These are phyloP conservation scores for Porodaedalea pini DNA, from an alignment of 1,284 basidiomycete species.

Conservation along the genomic window DNA sequence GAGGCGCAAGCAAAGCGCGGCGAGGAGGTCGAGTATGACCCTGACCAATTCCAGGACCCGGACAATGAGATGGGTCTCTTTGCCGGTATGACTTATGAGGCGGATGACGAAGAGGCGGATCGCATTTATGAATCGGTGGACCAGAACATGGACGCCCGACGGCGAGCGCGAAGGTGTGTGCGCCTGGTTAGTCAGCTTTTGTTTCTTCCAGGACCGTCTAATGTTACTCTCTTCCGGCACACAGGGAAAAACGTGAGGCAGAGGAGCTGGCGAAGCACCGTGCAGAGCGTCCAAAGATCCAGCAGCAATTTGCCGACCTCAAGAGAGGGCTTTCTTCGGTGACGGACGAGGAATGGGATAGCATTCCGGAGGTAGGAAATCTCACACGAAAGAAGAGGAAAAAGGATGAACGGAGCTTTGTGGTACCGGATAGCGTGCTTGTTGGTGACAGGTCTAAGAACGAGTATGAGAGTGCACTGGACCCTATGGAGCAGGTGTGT, in stretches of 20 bases:
- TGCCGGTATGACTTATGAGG: constrained; percentile 93
- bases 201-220: constrained; percentile 28
- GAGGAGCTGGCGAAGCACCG: constrained; percentile 70
- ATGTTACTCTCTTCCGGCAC: constrained; percentile 26
- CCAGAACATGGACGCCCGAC: constrained; percentile 83
- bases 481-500: constrained; percentile 55
- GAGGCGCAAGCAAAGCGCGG: constrained; percentile 82
- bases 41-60: constrained; percentile 91
- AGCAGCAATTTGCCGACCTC: constrained; percentile 91
- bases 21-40: constrained; percentile 83
- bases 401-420: constrained; percentile 81
- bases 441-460: constrained; percentile 75
- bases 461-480: constrained; percentile 75
- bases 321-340: constrained; percentile 87
- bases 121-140: constrained; percentile 92
- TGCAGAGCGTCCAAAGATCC: constrained; percentile 83
- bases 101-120: constrained; percentile 97
- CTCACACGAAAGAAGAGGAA: constrained; percentile 89
- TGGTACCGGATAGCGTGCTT: constrained; percentile 89
- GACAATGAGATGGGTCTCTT: constrained; percentile 98
- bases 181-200: constrained; percentile 39
- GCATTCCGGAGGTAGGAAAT: constrained; percentile 94
- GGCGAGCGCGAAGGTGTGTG: constrained; percentile 75
- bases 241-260: constrained; percentile 73
- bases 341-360: constrained; percentile 92